Conservation (phyloP, 2,329 filamentous ascomycete genomes). For the Eurotiales sp. region DNA sequence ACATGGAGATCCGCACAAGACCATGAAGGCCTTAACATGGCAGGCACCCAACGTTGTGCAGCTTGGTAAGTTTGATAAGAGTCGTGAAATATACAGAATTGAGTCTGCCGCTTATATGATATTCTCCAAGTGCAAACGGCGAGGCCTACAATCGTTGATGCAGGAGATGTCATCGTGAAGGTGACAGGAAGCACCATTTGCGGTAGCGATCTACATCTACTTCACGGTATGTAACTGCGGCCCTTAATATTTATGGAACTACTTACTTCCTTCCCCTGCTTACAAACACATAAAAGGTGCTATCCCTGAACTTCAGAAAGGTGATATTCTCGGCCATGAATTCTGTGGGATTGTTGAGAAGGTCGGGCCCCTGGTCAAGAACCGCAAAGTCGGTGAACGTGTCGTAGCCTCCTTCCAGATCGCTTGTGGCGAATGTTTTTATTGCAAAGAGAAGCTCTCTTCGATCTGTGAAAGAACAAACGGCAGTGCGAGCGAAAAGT, state of each 20-base stretch:
- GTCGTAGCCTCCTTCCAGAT: conserved; percentile 89
- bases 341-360: conserved; percentile 52
- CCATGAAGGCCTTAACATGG: conserved; percentile 79
- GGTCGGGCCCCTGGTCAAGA: conserved; percentile 54
- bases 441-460: conserved; percentile 72
- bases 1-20: conserved; percentile 50
- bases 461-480: conserved; percentile 80
- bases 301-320: conserved; percentile 58
- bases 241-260: neutral
- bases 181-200: conserved; percentile 65
- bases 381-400: conserved; percentile 58
- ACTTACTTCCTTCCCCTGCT: conserved; percentile 13
- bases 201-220: conserved; percentile 56
- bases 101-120: neutral
- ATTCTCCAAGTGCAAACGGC: conserved; percentile 54
- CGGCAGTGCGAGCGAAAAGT: conserved; percentile 64
- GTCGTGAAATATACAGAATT: neutral
- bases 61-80: conserved; percentile 49
- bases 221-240: conserved; percentile 29
- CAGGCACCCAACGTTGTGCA: conserved; percentile 75
- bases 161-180: conserved; percentile 73
- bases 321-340: conserved; percentile 64
- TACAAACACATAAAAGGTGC: too few relatives aligned
- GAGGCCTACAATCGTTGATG: conserved; percentile 69
- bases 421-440: conserved; percentile 64